A percentile compares a stretch with the other conserved stretches of the same genome.
These are phyloP conservation scores for Salix caprea DNA, from an alignment of 345 rosid species.

Conservation along the genomic window DNA sequence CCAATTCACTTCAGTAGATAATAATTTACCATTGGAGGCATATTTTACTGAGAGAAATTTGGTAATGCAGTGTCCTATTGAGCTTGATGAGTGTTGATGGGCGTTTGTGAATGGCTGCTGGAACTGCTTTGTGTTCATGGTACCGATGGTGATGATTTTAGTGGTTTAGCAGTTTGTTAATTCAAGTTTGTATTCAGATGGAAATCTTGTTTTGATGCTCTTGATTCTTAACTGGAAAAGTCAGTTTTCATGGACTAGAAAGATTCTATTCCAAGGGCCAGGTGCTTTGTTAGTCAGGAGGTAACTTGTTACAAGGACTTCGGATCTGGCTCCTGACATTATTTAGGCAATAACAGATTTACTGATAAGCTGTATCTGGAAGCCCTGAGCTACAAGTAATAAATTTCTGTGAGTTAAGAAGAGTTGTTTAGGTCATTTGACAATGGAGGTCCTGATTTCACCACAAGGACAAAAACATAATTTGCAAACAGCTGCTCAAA, in stretches of 20 bases:
- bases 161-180: conserved; percentile 17
- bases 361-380: conserved; percentile 6
- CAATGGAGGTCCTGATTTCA: conserved; percentile 53
- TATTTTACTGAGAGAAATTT: conserved; percentile 14
- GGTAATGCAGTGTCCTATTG: conserved; percentile 20
- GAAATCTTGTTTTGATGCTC: conserved; percentile 1
- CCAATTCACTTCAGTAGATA: not conserved
- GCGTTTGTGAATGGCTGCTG: conserved; percentile 31
- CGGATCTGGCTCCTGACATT: conserved; percentile 10
- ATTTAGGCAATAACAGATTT: conserved; percentile 1
- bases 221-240: conserved; percentile 6
- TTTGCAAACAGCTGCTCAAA: conserved; percentile 45
- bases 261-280: conserved; percentile 12
- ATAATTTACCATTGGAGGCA: not conserved
- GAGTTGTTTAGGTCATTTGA: conserved; percentile 11
- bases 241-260: conserved; percentile 22
- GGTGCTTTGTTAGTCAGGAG: conserved; percentile 8
- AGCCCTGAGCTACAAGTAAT: not conserved
- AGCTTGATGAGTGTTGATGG: conserved; percentile 28
- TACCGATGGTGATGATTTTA: conserved; percentile 26
- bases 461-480: conserved; percentile 60
- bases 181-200: not conserved
- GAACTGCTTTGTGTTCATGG: conserved; percentile 25
- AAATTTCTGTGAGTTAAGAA: conserved; percentile 3
- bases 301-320: conserved; percentile 1